phyloP scores from a whole-genome alignment of 352 stramenopile genomes.

The Blastocystis sp. region DNA sequence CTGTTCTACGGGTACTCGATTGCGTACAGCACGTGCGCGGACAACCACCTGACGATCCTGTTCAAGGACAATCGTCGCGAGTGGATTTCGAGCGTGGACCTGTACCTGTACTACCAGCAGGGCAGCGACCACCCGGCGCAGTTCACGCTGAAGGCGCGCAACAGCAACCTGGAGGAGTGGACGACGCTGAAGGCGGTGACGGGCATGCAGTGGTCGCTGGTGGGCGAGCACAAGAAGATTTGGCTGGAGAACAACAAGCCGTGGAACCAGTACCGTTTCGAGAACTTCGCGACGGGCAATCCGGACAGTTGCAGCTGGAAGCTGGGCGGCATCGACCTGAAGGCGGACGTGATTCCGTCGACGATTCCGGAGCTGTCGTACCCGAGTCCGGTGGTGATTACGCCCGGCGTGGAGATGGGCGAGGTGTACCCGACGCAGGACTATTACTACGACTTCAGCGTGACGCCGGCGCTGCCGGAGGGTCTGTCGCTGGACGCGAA shows the following conservation, averaged over 20 bases:
- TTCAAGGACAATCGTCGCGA: constrained; percentile 66
- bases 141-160: constrained; percentile 42
- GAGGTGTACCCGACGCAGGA: neutral
- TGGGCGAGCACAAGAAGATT: constrained; percentile 2
- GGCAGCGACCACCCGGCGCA: neutral
- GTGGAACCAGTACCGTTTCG: constrained; percentile 47
- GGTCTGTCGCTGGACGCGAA: constrained; percentile 37
- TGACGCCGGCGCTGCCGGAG: neutral
- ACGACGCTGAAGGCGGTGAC: constrained; percentile 14
- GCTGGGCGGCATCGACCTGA: constrained; percentile 1
- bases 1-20: neutral
- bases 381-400: constrained; percentile 8
- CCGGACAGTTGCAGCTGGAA: neutral
- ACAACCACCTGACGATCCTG: neutral
- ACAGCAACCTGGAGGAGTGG: constrained; percentile 9
- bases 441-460: constrained; percentile 59
- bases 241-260: constrained; percentile 33
- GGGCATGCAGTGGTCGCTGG: neutral
- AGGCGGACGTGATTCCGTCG: neutral
- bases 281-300: constrained; percentile 2
- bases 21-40: neutral
- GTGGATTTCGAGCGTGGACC: constrained; percentile 38
- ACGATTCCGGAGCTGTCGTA: constrained; percentile 1
- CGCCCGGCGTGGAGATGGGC: constrained; percentile 34
- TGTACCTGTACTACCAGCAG: neutral